Evolutionary conservation across 257 asterid genomes (phyloP), one percentile per base, ranked within the genome.

Genomic region (Verbascum thapsus): DNA sequence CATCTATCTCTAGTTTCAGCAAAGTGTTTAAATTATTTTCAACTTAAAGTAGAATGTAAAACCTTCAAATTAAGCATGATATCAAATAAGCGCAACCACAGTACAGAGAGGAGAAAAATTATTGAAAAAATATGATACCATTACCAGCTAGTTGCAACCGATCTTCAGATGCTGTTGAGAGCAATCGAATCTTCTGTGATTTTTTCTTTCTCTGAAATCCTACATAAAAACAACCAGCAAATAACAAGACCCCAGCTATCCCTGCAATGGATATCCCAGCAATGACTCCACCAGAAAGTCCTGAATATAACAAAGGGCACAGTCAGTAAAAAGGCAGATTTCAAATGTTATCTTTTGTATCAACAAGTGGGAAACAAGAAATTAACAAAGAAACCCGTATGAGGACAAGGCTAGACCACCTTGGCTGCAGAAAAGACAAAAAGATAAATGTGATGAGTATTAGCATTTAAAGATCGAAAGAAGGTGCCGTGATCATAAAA

Each of bases 201-300:
- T 69, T 74, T 80, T 76, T 86, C 80, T 69, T 89, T 56, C 88
- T 85, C 58, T 58, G 69, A 70, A 58, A 52, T 60, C 68, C 62
- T 51, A 85, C 39, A 64, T 74, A 87, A 40, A 87, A 58, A 66
- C 79, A 81, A 59, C 79, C 88, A 39, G 82, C 77, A 63, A 76
- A 26, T 47, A 89, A 67, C 68, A 87, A 67, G 3, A 72, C 59
- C 58, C 76, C 88, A 64, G 44, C 81, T 39, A 82, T 43, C 51
- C 38, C 77, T 15, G 80, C 91, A 56, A 87, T 67, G 34, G 69
- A 53, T 76, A 92, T 85, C 58, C 95, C 97, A 69, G 94, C 97
- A 67, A 83, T 80, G 51, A 80, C 89, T 69, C 89, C 95, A 63
- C 80, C 66, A 23, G 95, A 63, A 51, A 87, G 73, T 61, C 98